phyloP scores from a whole-genome alignment of 2,329 filamentous ascomycete genomes.

The Cordyceps fumosorosea region DNA sequence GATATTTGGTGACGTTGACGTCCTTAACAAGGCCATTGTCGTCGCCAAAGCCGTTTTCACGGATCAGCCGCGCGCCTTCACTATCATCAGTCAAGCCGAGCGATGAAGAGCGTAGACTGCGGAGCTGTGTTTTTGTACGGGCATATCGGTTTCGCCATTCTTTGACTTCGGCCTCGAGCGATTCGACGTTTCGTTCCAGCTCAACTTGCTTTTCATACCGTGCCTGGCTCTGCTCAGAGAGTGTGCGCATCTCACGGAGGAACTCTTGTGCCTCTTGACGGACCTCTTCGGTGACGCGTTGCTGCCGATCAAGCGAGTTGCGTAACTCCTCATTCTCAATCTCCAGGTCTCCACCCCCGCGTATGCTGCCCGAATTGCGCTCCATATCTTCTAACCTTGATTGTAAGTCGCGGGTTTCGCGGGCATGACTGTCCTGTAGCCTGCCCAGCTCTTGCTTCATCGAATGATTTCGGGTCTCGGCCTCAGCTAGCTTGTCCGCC shows the following conservation, averaged over 20 bases:
- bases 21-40: slow-evolving; percentile 79
- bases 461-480: slow-evolving; percentile 70
- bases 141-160: slow-evolving; percentile 90
- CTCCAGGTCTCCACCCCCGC: slow-evolving; percentile 41
- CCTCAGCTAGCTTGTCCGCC: slow-evolving; percentile 65
- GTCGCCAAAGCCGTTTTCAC: slow-evolving; percentile 61
- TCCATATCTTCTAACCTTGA: slow-evolving; percentile 54
- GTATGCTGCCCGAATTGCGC: slow-evolving; percentile 22
- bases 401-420: slow-evolving; percentile 55
- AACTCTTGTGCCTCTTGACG: slow-evolving; percentile 76
- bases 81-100: slow-evolving; percentile 64
- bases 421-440: slow-evolving; percentile 61
- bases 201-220: slow-evolving; percentile 77
- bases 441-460: slow-evolving; percentile 73
- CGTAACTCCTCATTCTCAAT: slow-evolving; percentile 65
- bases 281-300: slow-evolving; percentile 79
- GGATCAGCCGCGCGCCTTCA: slow-evolving; percentile 61
- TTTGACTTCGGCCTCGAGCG: slow-evolving; percentile 74
- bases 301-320: slow-evolving; percentile 62
- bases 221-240: slow-evolving; percentile 73
- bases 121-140: slow-evolving; percentile 78
- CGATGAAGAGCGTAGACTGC: slow-evolving; percentile 73
- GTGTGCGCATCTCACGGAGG: slow-evolving; percentile 78
- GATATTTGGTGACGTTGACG: slow-evolving; percentile 89
- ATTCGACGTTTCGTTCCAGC: slow-evolving; percentile 66